Evolutionary conservation across 129 eudicot species (phyloP), one percentile per base, ranked within the genome.

Genomic region (Escallonia herrerae): DNA sequence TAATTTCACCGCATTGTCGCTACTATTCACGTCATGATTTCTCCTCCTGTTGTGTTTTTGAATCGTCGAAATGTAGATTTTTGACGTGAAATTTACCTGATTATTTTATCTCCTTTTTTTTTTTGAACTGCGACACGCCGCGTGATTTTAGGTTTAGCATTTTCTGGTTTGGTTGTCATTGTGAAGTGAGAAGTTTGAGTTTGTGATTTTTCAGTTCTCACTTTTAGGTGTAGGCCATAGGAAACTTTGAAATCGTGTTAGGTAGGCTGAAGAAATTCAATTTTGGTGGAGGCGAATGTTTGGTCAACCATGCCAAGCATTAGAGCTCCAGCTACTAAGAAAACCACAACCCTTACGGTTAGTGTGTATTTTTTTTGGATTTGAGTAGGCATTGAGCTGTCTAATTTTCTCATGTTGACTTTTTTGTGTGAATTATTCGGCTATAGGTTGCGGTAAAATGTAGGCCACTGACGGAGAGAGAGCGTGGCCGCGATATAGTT

Each of bases 361-460:
- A 72, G 87, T 64, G 5, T 78, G 63, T 73, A 22, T 40, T n/a
- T n/a, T n/a, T n/a, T n/a, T 4, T 43, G 33, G 33, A 22, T 22
- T 22, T 22, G 33, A 22, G 33, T 22, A 22, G 33, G 33, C 33
- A 22, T 22, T 22, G 33, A 22, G 33, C 33, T 22, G 33, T 22
- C 33, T 22, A 22, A 22, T 5, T 66, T 66, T 47, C 37, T 62
- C 42, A 33, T 33, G 40, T 49, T 47, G 10, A 6, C 14, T 15
- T 59, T 51, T 45, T 42, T 64, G 13, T 66, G 39, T 45, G 52
- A 63, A 49, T 22, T 63, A 59, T 45, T 76, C 72, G 77, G 38
- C n/a, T 66, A 53, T 76, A 90, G 97, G 95, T 91, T 76, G 97
- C 95, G 52, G 86, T 91, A 15, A 91, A 85, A 79, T 91, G 95